Percentiles rank a stretch among this genome's conserved stretches.
These are phyloP conservation scores for Emiliania huxleyi DNA, from an alignment of 78 protist species.

Conservation along the genomic window DNA sequence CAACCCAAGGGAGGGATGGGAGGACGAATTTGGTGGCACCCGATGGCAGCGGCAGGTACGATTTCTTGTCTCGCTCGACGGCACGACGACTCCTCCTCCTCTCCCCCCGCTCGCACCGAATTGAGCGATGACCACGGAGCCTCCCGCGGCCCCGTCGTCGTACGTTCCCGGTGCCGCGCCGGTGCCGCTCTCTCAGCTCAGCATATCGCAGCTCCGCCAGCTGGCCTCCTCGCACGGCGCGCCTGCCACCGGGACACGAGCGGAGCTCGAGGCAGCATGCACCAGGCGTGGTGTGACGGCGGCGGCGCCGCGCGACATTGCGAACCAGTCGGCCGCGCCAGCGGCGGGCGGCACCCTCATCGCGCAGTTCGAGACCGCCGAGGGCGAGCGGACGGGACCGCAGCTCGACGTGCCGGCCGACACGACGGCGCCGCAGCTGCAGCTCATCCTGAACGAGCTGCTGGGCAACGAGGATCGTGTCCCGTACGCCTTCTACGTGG, in stretches of 20 bases:
- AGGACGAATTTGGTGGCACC: no score
- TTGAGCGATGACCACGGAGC: no score
- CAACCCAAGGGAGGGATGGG: no score
- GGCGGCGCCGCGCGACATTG: not conserved
- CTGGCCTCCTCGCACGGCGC: not conserved
- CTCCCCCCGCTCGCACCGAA: no score
- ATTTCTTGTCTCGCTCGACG: no score
- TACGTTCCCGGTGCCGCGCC: not conserved
- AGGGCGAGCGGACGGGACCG: conserved; percentile 43
- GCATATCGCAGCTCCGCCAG: not conserved
- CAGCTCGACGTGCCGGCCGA: conserved; percentile 39
- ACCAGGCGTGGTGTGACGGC: not conserved
- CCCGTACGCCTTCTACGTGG: conserved; percentile 17
- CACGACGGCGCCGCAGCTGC: conserved; percentile 21
- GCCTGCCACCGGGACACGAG: not conserved
- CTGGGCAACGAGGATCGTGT: not conserved
- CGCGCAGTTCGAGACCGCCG: not conserved
- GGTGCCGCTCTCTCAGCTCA: not conserved
- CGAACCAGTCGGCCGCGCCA: not conserved
- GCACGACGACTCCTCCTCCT: no score
- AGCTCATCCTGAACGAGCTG: conserved; percentile 12
- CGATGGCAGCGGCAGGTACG: no score
- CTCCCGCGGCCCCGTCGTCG: not conserved
- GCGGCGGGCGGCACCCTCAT: not conserved
- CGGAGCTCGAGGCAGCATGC: not conserved